Conservation (phyloP, 2,329 filamentous ascomycete genomes). For the Plectosphaerella plurivora region DNA sequence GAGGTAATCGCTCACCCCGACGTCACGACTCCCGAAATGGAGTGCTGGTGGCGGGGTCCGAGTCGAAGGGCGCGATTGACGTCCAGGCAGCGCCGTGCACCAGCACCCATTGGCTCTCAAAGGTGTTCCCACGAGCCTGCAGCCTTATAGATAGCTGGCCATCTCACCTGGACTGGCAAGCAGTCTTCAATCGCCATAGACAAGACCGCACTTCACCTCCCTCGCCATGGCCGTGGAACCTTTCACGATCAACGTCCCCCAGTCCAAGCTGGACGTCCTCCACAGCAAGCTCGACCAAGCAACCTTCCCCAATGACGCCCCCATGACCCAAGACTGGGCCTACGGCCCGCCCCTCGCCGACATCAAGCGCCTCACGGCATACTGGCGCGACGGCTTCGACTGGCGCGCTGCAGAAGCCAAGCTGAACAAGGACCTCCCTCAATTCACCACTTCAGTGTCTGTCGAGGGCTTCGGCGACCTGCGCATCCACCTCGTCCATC, state of each 20-base stretch:
- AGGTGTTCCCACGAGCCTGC: too few relatives aligned
- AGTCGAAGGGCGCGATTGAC: background rate
- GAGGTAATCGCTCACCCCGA: too few relatives aligned
- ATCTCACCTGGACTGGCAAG: background rate
- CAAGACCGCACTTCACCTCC: background rate
- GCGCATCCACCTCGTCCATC: conserved; percentile 60
- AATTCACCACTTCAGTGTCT: conserved; percentile 47
- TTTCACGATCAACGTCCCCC: background rate
- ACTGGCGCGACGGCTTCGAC: conserved; percentile 47
- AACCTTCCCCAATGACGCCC: conserved; percentile 21
- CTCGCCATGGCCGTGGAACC: background rate
- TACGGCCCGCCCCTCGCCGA: conserved; percentile 26
- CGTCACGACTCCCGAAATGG: background rate
- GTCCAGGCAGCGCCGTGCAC: too few relatives aligned
- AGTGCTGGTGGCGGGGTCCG: background rate
- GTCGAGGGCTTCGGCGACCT: conserved; percentile 49
- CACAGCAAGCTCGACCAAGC: conserved; percentile 22
- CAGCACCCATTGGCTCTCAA: background rate
- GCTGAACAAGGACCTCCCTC: conserved; percentile 50
- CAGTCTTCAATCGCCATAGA: background rate
- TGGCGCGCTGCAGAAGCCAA: conserved; percentile 56
- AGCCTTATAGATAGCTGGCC: background rate
- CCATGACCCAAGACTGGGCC: conserved; percentile 26
- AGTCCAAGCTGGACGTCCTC: background rate
- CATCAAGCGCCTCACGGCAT: conserved; percentile 26